These are phyloP conservation scores for Phytophthora kernoviae DNA, from an alignment of 352 stramenopile species.

Conservation along the genomic window DNA sequence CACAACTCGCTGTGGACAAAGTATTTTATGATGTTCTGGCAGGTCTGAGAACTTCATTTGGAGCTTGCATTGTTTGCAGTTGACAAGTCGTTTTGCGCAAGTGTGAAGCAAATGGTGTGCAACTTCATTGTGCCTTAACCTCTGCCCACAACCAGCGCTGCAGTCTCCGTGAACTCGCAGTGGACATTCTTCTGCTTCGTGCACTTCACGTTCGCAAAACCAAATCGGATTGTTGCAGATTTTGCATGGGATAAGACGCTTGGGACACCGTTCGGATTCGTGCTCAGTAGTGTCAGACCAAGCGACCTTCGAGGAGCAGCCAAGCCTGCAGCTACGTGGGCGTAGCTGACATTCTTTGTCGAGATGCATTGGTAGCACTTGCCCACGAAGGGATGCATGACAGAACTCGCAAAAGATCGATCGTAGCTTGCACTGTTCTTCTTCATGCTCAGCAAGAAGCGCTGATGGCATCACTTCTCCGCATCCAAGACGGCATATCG, in stretches of 20 bases:
- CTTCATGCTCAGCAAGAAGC: conserved; percentile 58
- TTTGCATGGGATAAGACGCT: conserved; percentile 63
- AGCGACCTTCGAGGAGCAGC: conserved; percentile 39
- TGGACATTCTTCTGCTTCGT: conserved; percentile 55
- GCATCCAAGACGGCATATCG: conserved; percentile 62
- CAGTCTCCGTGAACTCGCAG: conserved; percentile 56
- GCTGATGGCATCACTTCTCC: conserved; percentile 49
- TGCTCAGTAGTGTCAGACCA: conserved; percentile 31
- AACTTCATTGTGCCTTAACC: conserved; percentile 56
- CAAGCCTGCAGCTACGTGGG: conserved; percentile 56
- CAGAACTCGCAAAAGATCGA: conserved; percentile 64
- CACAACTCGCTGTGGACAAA: conserved; percentile 58
- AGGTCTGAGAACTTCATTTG: conserved; percentile 40
- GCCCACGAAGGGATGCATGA: conserved; percentile 31
- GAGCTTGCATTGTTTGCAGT: conserved; percentile 56
- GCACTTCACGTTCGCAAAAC: conserved; percentile 44
- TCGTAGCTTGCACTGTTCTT: conserved; percentile 43
- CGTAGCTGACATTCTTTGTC: conserved; percentile 37
- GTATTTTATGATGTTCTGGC: conserved; percentile 44
- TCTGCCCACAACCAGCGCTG: conserved; percentile 45
- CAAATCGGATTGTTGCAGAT: conserved; percentile 55
- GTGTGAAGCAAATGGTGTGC: conserved; percentile 61
- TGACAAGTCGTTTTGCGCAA: conserved; percentile 51
- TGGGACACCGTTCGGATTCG: conserved; percentile 54
- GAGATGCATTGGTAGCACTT: conserved; percentile 42